A percentile compares a stretch with the other conserved stretches of the same genome.
phyloP scores from a whole-genome alignment of 2,329 filamentous ascomycete genomes.

The Fusarium sp. region DNA sequence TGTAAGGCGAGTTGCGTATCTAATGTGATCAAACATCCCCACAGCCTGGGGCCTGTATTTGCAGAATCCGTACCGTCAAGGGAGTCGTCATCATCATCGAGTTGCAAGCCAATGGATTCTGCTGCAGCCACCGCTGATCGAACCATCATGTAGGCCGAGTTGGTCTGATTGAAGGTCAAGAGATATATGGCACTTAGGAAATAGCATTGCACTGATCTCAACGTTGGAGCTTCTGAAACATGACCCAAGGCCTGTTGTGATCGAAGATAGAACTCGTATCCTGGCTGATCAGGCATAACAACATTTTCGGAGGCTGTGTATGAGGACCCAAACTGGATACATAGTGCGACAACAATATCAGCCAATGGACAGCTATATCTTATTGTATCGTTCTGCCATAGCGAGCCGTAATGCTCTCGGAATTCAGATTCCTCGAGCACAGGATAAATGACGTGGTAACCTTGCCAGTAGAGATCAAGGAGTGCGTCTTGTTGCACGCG shows the following conservation, averaged over 20 bases:
- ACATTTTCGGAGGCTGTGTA: constrained; percentile 37
- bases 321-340: constrained; percentile 61
- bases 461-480: constrained; percentile 62
- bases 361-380: constrained; percentile 63
- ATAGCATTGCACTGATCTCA: constrained; percentile 62
- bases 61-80: background rate
- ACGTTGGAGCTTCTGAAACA: constrained; percentile 60
- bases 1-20: constrained; percentile 40
- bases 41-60: constrained; percentile 18
- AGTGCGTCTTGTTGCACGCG: constrained; percentile 62
- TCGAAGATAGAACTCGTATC: constrained; percentile 58
- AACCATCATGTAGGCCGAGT: constrained; percentile 38
- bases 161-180: constrained; percentile 23
- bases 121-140: constrained; percentile 37
- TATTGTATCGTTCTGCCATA: constrained; percentile 33
- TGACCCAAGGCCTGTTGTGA: constrained; percentile 58
- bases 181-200: constrained; percentile 62
- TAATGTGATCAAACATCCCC: constrained; percentile 41
- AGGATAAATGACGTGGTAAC: constrained; percentile 58
- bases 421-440: constrained; percentile 51
- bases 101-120: constrained; percentile 40
- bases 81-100: background rate
- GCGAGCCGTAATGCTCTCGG: constrained; percentile 42
- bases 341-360: constrained; percentile 65
- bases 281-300: constrained; percentile 57